These are phyloP conservation scores for Pleurotus citrinopileatus DNA, from an alignment of 768 basidiomycete genomes.

Conservation along the genomic window DNA sequence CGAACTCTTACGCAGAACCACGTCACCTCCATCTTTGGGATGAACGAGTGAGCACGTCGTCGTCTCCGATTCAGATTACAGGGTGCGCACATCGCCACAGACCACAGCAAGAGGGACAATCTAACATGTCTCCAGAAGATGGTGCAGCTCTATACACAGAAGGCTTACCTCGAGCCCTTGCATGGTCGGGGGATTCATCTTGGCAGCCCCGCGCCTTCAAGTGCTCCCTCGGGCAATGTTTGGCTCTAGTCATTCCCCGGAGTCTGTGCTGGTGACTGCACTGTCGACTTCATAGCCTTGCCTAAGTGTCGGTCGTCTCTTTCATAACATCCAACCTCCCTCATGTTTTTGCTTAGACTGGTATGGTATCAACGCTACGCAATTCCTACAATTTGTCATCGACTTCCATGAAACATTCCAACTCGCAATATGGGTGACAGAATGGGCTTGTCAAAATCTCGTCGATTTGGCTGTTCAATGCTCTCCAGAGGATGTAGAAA, in stretches of 20 bases:
- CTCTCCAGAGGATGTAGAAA: slow-evolving; percentile 36
- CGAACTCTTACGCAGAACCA: slow-evolving; percentile 31
- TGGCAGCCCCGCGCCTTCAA: slow-evolving; percentile 53
- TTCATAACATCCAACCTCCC: background rate
- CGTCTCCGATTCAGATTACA: background rate
- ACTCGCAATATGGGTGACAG: slow-evolving; percentile 56
- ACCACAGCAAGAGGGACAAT: slow-evolving; percentile 40
- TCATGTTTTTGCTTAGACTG: slow-evolving; percentile 28
- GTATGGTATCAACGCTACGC: slow-evolving; percentile 50
- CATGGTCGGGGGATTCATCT: slow-evolving; percentile 40
- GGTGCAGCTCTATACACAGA: slow-evolving; percentile 48
- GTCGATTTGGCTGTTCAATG: slow-evolving; percentile 41
- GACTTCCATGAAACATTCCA: slow-evolving; percentile 53
- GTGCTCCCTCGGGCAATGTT: slow-evolving; percentile 46
- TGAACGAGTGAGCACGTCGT: slow-evolving; percentile 44
- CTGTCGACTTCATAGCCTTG: slow-evolving; percentile 54
- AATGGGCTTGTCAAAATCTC: slow-evolving; percentile 58
- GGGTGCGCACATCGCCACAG: slow-evolving; percentile 4
- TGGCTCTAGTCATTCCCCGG: slow-evolving; percentile 54
- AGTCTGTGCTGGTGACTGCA: slow-evolving; percentile 47
- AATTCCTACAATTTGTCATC: slow-evolving; percentile 43
- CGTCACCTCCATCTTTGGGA: slow-evolving; percentile 43
- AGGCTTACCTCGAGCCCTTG: slow-evolving; percentile 48
- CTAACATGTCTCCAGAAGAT: slow-evolving; percentile 45
- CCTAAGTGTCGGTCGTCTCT: slow-evolving; percentile 30